Evolutionary conservation across 495 filamentous ascomycete species (phyloP).

Genomic region (Podospora didyma): DNA sequence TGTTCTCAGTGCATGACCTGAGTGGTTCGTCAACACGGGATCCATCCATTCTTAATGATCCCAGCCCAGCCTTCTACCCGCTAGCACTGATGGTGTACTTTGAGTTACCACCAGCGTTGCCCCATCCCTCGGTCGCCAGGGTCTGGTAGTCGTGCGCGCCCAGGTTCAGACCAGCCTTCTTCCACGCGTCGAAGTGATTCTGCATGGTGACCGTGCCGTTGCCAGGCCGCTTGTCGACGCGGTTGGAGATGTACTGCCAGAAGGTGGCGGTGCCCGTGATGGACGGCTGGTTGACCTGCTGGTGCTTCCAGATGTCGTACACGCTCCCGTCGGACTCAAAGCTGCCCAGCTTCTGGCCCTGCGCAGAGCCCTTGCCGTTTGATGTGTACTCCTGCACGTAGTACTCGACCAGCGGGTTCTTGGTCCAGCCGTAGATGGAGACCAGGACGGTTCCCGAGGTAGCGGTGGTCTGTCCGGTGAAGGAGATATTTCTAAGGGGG

Average conservation of each 20-base stretch:
- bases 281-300: constrained; percentile 51
- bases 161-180: constrained; percentile 41
- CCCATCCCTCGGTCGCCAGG: constrained; percentile 52
- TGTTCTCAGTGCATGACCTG: too few relatives aligned
- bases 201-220: constrained; percentile 39
- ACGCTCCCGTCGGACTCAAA: constrained; percentile 51
- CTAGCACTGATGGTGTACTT: constrained; percentile 25
- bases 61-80: too few relatives aligned
- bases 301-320: constrained; percentile 55
- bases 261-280: constrained; percentile 57
- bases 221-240: constrained; percentile 32
- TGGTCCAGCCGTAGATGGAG: constrained; percentile 58
- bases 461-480: constrained; percentile 12
- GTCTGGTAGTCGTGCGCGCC: constrained; percentile 54
- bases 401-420: constrained; percentile 58
- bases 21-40: too few relatives aligned
- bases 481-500: constrained; percentile 19
- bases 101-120: constrained; percentile 26
- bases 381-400: constrained; percentile 60
- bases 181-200: constrained; percentile 60
- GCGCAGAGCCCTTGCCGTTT: constrained; percentile 48
- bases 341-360: constrained; percentile 43
- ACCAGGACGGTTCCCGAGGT: constrained; percentile 22
- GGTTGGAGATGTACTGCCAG: constrained; percentile 57
- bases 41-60: too few relatives aligned